A percentile compares a stretch with the other conserved stretches of the same genome.
phyloP scores from a whole-genome alignment of 2,329 filamentous ascomycete genomes.

The Fusarium keratoplasticum region DNA sequence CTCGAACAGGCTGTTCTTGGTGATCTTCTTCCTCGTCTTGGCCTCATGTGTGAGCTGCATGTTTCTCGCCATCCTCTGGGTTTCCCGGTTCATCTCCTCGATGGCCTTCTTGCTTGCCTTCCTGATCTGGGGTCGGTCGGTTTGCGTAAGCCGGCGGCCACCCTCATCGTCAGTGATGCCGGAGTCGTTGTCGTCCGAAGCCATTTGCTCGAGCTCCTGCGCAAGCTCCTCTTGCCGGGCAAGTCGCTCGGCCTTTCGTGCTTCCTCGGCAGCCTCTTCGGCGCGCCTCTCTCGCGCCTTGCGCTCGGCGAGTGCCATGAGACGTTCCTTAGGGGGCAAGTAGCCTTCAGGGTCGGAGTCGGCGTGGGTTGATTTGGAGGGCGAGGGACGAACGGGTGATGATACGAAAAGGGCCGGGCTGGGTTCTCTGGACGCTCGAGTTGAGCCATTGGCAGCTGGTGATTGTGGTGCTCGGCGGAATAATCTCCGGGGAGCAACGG shows the following conservation, averaged over 20 bases:
- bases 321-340: conserved; percentile 66
- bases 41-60: conserved; percentile 93
- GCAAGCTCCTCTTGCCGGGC: conserved; percentile 51
- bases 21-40: conserved; percentile 91
- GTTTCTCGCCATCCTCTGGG: conserved; percentile 88
- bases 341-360: conserved; percentile 59
- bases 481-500: conserved; percentile 55
- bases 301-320: conserved; percentile 77
- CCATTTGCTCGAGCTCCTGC: conserved; percentile 51
- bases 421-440: conserved; percentile 39
- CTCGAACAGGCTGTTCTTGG: conserved; percentile 84
- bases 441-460: conserved; percentile 42
- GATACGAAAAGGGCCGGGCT: conserved; percentile 67
- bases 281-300: conserved; percentile 79
- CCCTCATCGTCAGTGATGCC: conserved; percentile 71
- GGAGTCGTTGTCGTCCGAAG: conserved; percentile 54
- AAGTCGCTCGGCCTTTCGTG: conserved; percentile 58
- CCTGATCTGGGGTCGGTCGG: conserved; percentile 72
- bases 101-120: conserved; percentile 95
- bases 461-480: conserved; percentile 51
- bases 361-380: conserved; percentile 44
- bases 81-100: conserved; percentile 95
- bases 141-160: conserved; percentile 75
- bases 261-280: conserved; percentile 70
- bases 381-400: conserved; percentile 57